phyloP scores from a whole-genome alignment of 148 eudicot genomes.

The Rhododendron griersonianum region DNA sequence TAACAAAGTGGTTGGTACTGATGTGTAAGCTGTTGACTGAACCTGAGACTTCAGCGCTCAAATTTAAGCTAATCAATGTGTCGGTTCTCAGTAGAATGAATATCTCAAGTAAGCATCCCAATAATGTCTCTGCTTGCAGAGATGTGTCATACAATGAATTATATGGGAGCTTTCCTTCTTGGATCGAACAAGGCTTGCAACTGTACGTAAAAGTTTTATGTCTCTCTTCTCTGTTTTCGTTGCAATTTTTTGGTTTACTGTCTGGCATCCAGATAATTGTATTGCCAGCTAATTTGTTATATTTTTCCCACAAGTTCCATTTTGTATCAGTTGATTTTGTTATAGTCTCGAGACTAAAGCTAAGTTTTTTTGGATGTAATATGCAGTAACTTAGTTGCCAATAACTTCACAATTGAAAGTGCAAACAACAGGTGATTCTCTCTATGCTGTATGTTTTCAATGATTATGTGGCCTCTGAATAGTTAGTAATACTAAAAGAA shows the following conservation, averaged over 20 bases:
- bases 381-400: slow-evolving; percentile 83
- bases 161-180: slow-evolving; percentile 78
- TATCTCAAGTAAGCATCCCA: not conserved
- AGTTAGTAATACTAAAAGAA: not conserved
- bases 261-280: not conserved
- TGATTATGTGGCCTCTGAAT: not conserved
- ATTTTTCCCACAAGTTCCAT: not conserved
- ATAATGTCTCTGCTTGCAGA: slow-evolving; percentile 47
- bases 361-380: not conserved
- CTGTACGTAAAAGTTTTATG: slow-evolving; percentile 35
- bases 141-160: slow-evolving; percentile 81
- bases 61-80: not conserved
- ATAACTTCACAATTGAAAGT: slow-evolving; percentile 59
- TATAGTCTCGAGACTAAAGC: not conserved
- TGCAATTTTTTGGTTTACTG: not conserved
- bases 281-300: not conserved
- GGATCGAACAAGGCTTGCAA: slow-evolving; percentile 54
- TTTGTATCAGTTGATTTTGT: not conserved
- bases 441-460: not conserved
- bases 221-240: not conserved
- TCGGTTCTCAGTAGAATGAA: not conserved
- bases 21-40: not conserved
- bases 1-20: not conserved
- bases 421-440: slow-evolving; percentile 55
- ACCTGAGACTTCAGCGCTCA: not conserved